Percentiles rank a stretch among this genome's conserved stretches.
Evolutionary conservation across 148 eudicot species (phyloP).

Genomic region (Vaccinium darrowii): DNA sequence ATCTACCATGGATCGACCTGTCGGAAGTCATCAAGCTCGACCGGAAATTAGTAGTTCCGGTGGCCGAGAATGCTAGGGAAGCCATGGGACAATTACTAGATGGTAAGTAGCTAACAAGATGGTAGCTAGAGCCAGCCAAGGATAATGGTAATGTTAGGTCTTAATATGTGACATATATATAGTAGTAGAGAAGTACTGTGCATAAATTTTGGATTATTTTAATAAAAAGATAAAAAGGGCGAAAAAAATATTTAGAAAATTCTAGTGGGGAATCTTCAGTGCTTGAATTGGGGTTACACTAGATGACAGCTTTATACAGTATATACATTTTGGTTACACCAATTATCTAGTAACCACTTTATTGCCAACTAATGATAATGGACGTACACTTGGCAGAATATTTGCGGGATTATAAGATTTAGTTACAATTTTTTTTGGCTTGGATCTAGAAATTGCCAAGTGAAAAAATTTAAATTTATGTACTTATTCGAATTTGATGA

Average conservation of each 20-base stretch:
- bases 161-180: neutral
- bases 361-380: neutral
- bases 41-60: slow-evolving; percentile 15
- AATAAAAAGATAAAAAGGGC: neutral
- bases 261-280: slow-evolving; percentile 34
- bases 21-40: slow-evolving; percentile 9
- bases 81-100: slow-evolving; percentile 26
- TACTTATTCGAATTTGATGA: neutral
- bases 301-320: slow-evolving; percentile 24
- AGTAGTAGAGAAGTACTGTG: neutral
- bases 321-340: neutral
- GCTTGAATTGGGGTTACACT: slow-evolving; percentile 29
- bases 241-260: neutral
- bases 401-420: neutral
- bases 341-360: neutral
- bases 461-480: neutral
- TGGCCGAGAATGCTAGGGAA: slow-evolving; percentile 29
- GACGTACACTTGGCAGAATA: neutral
- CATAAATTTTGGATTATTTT: neutral
- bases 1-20: neutral
- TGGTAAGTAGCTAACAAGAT: neutral
- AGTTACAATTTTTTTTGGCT: no score
- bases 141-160: neutral
- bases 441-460: neutral
- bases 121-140: neutral